Evolutionary conservation across 2,329 filamentous ascomycete species (phyloP).

Genomic region (Trichoderma afroharzianum): DNA sequence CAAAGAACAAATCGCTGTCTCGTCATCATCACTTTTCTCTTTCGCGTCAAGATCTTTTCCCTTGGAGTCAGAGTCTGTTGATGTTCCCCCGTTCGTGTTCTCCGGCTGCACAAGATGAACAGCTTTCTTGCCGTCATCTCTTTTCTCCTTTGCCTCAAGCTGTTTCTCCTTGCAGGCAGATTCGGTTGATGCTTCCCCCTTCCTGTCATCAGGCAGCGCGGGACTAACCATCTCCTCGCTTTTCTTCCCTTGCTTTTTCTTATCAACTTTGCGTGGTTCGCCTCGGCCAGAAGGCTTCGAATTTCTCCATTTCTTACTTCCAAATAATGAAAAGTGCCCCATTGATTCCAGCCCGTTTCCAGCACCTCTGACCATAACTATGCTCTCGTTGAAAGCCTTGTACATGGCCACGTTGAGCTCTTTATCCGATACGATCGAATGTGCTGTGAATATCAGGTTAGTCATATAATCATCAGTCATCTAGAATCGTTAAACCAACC

Average conservation of each 20-base stretch:
- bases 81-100: too few relatives aligned
- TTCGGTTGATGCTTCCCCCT: neutral
- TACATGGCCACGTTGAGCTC: neutral
- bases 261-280: neutral
- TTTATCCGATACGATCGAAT: neutral
- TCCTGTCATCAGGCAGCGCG: neutral
- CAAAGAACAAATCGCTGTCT: neutral
- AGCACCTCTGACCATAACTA: neutral
- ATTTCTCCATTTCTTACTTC: neutral
- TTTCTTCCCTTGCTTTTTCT: neutral
- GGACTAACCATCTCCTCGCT: neutral
- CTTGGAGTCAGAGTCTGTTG: too few relatives aligned
- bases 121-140: neutral
- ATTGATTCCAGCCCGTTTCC: neutral
- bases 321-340: neutral
- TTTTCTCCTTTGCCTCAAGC: neutral
- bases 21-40: neutral
- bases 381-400: neutral
- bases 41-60: neutral
- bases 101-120: neutral
- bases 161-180: neutral
- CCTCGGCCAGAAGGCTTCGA: neutral
- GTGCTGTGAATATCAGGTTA: neutral
- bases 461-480: neutral
- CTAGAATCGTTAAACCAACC: neutral